Conservation (phyloP, 345 rosid species). For the Arabis alpina region DNA sequence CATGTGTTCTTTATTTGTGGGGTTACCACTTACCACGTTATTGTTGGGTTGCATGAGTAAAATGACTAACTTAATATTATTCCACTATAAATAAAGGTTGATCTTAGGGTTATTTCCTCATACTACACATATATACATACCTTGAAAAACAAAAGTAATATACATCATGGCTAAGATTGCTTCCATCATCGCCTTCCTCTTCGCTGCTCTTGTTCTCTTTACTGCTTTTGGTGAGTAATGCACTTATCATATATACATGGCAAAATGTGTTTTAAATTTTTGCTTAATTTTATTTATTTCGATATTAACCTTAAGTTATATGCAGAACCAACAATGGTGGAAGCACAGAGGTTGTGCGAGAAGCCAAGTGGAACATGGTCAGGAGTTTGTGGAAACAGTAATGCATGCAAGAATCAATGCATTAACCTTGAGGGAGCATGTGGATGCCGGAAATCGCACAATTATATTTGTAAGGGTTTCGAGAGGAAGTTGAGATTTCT, state of each 20-base stretch:
- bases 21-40: no score
- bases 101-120: no score
- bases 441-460: no score
- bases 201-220: slow-evolving; percentile 29
- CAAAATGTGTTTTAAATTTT: background rate
- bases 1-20: no score
- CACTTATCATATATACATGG: background rate
- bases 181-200: slow-evolving; percentile 4
- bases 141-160: background rate
- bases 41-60: no score
- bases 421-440: slow-evolving; percentile 46
- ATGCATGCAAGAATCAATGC: slow-evolving; percentile 21
- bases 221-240: slow-evolving; percentile 22
- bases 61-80: no score
- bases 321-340: slow-evolving; percentile 22
- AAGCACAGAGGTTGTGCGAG: slow-evolving; percentile 30
- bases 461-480: no score
- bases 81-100: no score
- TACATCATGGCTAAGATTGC: slow-evolving; percentile 20
- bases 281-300: background rate
- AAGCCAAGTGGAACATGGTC: slow-evolving; percentile 29
- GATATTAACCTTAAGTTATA: background rate
- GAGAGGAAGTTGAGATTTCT: no score
- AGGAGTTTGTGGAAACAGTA: slow-evolving; percentile 22
- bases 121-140: no score